Evolutionary conservation across 148 eudicot genomes (phyloP), one percentile per base, ranked within the genome.

Genomic region (Vaccinium darrowii): DNA sequence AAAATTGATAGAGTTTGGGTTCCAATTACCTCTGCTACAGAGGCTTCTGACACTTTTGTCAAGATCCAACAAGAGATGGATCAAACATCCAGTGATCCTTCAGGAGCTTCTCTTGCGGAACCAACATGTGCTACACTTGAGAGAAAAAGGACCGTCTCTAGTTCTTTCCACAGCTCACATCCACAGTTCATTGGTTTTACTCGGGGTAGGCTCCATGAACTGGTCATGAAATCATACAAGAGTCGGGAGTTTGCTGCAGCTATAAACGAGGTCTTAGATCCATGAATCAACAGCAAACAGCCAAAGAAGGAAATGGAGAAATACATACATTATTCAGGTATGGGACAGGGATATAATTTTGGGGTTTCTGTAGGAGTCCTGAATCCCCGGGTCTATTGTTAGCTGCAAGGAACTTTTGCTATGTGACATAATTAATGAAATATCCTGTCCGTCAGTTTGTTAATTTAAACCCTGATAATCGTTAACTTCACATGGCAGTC

Each of bases 201-300:
- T 54, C 91, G 93, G 49, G 99, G 99, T 86, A 96, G 91, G 90
- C 99, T 96, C 83, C 99, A 96, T 90, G 99, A 96, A 74, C 87
- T 96, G 83, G 95, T 96, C 54, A 96, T 96, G 99, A 96, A 93
- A 85, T 91, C 96, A 54, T 94, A 92, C 84, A 96, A 91, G 90
- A 96, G 97, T 84, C 94, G 99, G 58, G 99, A 96, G 90, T 94
- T 96, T 87, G 94, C 98, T 82, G 97, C 98, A 80, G 95, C 99
- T 82, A 94, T 96, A 84, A 96, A 95, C 80, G 98, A 94, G 89
- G 94, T 95, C 50, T 86, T 96, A 84, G 98, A 96, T 89, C 99
- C 98, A 69, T 96, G 99, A 98, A 96, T 96, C 30, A 96, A 86
- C 91, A 84, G 88, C 77, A 90, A 92, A 85, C 99, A 93, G 81